Conservation (phyloP, 768 basidiomycete genomes). For the Leucosporidium creatinivorum region DNA sequence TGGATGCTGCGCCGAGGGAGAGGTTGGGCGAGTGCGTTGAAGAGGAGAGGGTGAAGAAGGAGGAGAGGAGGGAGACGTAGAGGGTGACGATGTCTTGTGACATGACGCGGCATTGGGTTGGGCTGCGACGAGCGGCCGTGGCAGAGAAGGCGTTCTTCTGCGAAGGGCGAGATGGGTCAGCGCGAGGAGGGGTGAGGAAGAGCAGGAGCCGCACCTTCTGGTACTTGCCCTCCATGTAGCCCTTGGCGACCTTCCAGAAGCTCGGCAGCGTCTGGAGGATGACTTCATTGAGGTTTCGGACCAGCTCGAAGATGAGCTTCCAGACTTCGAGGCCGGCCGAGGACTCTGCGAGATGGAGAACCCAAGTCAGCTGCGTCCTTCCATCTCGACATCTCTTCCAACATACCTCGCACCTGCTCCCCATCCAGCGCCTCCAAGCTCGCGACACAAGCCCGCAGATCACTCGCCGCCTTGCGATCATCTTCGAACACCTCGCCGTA, state of each 20-base stretch:
- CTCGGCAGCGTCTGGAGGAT: constrained; percentile 76
- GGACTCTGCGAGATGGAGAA: constrained; percentile 45
- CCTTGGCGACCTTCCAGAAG: constrained; percentile 87
- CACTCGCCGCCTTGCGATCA: constrained; percentile 17
- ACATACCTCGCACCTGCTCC: constrained; percentile 24
- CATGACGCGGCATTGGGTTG: constrained; percentile 77
- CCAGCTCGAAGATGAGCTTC: constrained; percentile 67
- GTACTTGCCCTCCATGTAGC: constrained; percentile 87
- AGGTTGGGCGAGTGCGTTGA: constrained; percentile 55
- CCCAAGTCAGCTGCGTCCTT: neutral
- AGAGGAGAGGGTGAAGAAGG: constrained; percentile 78
- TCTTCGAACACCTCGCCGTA: constrained; percentile 15
- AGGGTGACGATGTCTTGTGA: constrained; percentile 76
- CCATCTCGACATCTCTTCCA: neutral
- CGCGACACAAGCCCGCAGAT: constrained; percentile 19
- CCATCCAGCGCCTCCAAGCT: constrained; percentile 13
- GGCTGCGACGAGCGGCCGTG: constrained; percentile 55
- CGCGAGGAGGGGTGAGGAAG: neutral
- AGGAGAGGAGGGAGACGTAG: constrained; percentile 74
- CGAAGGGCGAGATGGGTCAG: neutral
- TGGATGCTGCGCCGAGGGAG: constrained; percentile 18
- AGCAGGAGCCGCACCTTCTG: constrained; percentile 56
- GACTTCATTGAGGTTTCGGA: constrained; percentile 79
- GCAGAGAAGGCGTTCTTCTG: constrained; percentile 20
- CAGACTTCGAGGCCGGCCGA: constrained; percentile 69